phyloP scores from a whole-genome alignment of 2,329 filamentous ascomycete species.

The Aspergillus sp. region DNA sequence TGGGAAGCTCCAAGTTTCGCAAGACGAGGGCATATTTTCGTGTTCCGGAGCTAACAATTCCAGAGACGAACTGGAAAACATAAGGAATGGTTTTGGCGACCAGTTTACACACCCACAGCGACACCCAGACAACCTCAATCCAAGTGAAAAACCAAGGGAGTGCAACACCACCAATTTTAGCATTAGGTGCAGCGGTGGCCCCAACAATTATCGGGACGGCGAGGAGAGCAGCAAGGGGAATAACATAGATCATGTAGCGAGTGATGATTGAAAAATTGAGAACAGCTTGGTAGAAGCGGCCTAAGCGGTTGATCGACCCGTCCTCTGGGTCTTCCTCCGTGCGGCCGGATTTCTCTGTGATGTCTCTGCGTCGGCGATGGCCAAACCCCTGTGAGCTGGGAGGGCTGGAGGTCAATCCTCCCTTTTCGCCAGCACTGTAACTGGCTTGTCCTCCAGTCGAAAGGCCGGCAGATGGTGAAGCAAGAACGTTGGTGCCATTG shows the following conservation, averaged over 20 bases:
- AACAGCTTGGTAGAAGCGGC: slow-evolving; percentile 60
- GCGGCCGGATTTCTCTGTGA: slow-evolving; percentile 31
- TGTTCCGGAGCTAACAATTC: slow-evolving; percentile 64
- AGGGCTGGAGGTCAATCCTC: slow-evolving; percentile 22
- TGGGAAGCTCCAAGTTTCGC: slow-evolving; percentile 58
- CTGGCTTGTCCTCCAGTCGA: slow-evolving; percentile 22
- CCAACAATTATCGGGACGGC: slow-evolving; percentile 64
- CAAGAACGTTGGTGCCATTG: slow-evolving; percentile 29
- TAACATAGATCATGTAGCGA: slow-evolving; percentile 63
- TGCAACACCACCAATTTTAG: slow-evolving; percentile 55
- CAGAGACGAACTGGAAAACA: slow-evolving; percentile 61
- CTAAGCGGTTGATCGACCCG: slow-evolving; percentile 59
- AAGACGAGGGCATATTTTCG: slow-evolving; percentile 64
- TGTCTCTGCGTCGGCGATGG: slow-evolving; percentile 34
- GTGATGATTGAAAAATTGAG: slow-evolving; percentile 63
- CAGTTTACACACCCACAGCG: slow-evolving; percentile 63
- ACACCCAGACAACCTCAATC: slow-evolving; percentile 65
- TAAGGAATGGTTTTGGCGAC: slow-evolving; percentile 58
- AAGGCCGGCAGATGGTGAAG: slow-evolving; percentile 28
- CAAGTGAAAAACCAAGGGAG: slow-evolving; percentile 64
- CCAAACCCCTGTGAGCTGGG: slow-evolving; percentile 5
- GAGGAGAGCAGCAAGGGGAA: slow-evolving; percentile 57
- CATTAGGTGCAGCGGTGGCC: slow-evolving; percentile 49
- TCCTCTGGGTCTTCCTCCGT: slow-evolving; percentile 47
- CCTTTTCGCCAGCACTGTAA: slow-evolving; percentile 35